Evolutionary conservation across 2,329 filamentous ascomycete genomes (phyloP).

Genomic region (Mycosphaerella arachidis): DNA sequence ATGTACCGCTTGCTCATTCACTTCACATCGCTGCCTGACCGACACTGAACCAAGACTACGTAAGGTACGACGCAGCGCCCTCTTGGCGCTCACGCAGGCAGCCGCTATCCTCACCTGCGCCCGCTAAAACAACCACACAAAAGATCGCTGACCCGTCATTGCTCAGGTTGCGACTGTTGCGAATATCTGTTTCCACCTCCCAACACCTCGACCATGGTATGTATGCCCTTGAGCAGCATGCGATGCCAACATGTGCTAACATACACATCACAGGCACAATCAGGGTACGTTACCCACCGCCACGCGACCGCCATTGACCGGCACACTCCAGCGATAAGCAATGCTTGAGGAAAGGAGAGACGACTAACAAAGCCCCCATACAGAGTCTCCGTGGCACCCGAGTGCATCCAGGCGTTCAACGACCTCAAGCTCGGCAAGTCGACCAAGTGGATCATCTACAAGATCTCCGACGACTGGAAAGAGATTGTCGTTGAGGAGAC

Average conservation of each 20-base stretch:
- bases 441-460: slow-evolving; percentile 80
- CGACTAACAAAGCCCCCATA: background rate
- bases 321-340: slow-evolving; percentile 6
- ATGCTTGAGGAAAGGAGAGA: background rate
- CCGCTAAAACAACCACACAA: background rate
- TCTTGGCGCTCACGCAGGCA: slow-evolving; percentile 6
- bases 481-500: slow-evolving; percentile 76
- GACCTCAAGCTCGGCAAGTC: slow-evolving; percentile 77
- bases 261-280: slow-evolving; percentile 15
- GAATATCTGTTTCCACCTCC: background rate
- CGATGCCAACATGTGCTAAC: slow-evolving; percentile 2
- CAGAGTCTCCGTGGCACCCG: slow-evolving; percentile 67
- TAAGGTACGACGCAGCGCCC: slow-evolving; percentile 3
- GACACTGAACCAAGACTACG: background rate
- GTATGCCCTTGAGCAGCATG: background rate
- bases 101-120: background rate
- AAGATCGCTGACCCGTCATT: background rate
- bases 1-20: background rate
- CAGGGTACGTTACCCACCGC: slow-evolving; percentile 16
- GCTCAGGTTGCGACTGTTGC: background rate
- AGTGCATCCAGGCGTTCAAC: slow-evolving; percentile 68
- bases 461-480: slow-evolving; percentile 78
- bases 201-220: slow-evolving; percentile 15
- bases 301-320: background rate
- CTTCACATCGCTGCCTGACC: background rate